Evolutionary conservation across 2,329 filamentous ascomycete species (phyloP).

Genomic region (Tolypocladium amazonense): DNA sequence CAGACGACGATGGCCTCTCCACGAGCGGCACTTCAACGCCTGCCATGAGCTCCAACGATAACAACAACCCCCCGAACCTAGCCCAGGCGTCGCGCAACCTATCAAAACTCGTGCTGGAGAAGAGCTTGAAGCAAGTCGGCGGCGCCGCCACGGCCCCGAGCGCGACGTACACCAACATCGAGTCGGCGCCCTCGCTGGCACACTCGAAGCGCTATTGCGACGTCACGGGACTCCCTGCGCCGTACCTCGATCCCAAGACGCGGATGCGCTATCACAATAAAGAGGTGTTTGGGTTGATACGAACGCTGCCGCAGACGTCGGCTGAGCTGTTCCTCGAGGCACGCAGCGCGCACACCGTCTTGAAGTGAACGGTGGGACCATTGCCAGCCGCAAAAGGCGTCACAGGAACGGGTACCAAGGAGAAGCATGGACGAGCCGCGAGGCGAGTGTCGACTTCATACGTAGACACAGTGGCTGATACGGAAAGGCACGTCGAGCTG

Average conservation of each 20-base stretch:
- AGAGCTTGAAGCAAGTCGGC: slow-evolving; percentile 45
- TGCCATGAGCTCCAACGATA: slow-evolving; percentile 26
- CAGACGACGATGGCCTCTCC: slow-evolving; percentile 40
- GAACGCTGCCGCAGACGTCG: slow-evolving; percentile 68
- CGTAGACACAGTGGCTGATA: neutral
- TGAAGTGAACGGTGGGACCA: slow-evolving; percentile 52
- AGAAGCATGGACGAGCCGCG: neutral
- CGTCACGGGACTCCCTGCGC: slow-evolving; percentile 82
- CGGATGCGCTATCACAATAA: slow-evolving; percentile 84
- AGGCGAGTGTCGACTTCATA: neutral
- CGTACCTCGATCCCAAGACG: slow-evolving; percentile 92
- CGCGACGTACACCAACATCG: slow-evolving; percentile 92
- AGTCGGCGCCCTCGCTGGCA: slow-evolving; percentile 80
- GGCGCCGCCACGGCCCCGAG: slow-evolving; percentile 42
- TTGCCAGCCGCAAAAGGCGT: neutral
- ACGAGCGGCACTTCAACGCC: slow-evolving; percentile 50
- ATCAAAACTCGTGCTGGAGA: slow-evolving; percentile 81
- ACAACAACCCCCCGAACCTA: slow-evolving; percentile 53
- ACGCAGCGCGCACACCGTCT: slow-evolving; percentile 80
- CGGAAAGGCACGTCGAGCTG: neutral
- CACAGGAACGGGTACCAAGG: neutral
- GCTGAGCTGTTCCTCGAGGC: slow-evolving; percentile 85
- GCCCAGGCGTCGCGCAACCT: slow-evolving; percentile 82
- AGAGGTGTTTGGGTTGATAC: slow-evolving; percentile 80
- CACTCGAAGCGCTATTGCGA: slow-evolving; percentile 90